Percentiles rank a stretch among this genome's conserved stretches.
Conservation (phyloP, 2,329 filamentous ascomycete species). For the Penicillium thymicola region DNA sequence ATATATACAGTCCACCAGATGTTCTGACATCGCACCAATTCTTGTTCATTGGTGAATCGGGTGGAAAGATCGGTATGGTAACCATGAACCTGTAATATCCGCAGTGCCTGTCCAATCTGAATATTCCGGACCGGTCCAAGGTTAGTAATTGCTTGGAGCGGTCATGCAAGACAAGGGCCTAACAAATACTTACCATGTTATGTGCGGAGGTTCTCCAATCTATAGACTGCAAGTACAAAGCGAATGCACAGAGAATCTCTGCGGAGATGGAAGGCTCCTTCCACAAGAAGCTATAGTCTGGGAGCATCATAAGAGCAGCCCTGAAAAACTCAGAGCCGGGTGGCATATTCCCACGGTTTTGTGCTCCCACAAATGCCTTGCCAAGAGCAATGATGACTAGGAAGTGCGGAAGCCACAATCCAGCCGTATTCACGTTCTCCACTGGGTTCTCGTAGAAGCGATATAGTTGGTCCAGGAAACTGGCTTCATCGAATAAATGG, state of each 20-base stretch:
- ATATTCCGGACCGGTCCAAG: no score
- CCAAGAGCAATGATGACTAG: neutral
- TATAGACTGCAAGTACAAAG: neutral
- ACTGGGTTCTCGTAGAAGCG: neutral
- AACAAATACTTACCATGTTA: neutral
- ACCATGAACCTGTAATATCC: neutral
- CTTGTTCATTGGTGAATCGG: neutral
- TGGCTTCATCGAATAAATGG: neutral
- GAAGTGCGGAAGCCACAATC: neutral
- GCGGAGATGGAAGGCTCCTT: neutral
- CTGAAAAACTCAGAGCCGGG: neutral
- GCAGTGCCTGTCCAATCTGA: neutral
- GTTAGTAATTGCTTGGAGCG: no score
- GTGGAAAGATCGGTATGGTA: neutral
- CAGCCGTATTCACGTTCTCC: neutral
- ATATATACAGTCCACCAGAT: constrained; percentile 1
- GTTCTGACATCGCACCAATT: neutral
- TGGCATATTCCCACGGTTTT: neutral
- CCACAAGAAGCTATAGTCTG: neutral
- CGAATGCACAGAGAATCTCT: neutral
- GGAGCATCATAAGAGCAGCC: neutral
- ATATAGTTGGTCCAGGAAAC: neutral
- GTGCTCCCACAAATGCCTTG: neutral
- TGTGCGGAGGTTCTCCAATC: neutral
- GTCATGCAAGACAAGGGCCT: no score